Percentiles rank a stretch among this genome's conserved stretches.
phyloP scores from a whole-genome alignment of 2,329 filamentous ascomycete genomes.

The Cercospora citrullina region DNA sequence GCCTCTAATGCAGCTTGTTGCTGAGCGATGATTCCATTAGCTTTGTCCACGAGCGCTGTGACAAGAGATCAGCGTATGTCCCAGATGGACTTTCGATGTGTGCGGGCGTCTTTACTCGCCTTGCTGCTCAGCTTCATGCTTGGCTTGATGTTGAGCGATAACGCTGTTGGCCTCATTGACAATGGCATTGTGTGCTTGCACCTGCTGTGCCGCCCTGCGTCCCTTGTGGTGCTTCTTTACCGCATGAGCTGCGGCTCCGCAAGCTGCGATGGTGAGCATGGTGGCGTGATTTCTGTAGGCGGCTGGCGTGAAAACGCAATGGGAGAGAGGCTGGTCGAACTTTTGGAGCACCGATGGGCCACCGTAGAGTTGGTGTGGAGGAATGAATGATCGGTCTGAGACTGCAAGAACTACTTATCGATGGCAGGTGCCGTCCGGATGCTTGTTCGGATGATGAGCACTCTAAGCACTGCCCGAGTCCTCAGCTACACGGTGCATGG shows the following conservation, averaged over 20 bases:
- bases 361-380: background rate
- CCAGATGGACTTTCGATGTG: background rate
- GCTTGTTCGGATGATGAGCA: background rate
- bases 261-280: background rate
- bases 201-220: background rate
- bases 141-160: background rate
- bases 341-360: background rate
- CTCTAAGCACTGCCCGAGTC: background rate
- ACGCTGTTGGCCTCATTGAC: background rate
- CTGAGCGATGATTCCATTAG: background rate
- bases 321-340: background rate
- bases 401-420: background rate
- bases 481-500: background rate
- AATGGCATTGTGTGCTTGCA: background rate
- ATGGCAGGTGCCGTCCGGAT: background rate
- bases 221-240: background rate
- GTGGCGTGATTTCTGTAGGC: background rate
- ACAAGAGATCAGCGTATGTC: background rate
- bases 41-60: background rate
- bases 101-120: background rate
- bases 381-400: background rate
- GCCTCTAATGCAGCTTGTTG: background rate
- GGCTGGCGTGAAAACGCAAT: background rate
- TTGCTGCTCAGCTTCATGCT: background rate
- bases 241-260: background rate